Percentiles rank a stretch among this genome's conserved stretches.
Evolutionary conservation across 2,329 filamentous ascomycete species (phyloP).

Genomic region (Hypocrella siamensis): DNA sequence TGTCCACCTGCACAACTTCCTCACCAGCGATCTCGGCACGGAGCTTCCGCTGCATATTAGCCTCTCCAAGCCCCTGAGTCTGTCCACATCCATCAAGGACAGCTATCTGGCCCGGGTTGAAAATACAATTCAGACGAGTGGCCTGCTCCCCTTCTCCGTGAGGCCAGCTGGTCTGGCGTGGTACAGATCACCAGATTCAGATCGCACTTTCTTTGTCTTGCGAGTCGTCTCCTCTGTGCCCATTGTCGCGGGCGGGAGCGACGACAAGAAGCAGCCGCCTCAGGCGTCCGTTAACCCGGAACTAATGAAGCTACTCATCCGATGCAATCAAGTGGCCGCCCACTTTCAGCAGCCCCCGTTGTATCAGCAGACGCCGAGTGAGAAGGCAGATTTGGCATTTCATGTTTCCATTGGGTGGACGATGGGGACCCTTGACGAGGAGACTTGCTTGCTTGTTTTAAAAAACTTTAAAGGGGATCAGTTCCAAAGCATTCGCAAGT

Average conservation of each 20-base stretch:
- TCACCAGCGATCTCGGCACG: conserved; percentile 63
- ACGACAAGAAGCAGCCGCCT: neutral
- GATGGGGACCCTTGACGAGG: conserved; percentile 34
- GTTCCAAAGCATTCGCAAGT: conserved; percentile 17
- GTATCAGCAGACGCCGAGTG: conserved; percentile 32
- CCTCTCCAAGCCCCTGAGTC: conserved; percentile 64
- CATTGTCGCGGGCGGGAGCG: conserved; percentile 9
- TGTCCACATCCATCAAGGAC: conserved; percentile 58
- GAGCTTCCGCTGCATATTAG: conserved; percentile 80
- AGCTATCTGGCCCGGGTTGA: conserved; percentile 45
- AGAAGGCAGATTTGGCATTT: conserved; percentile 35
- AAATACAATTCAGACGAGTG: conserved; percentile 17
- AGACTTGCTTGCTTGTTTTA: conserved; percentile 14
- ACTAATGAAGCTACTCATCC: conserved; percentile 44
- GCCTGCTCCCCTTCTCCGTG: conserved; percentile 21
- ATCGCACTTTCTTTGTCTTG: conserved; percentile 77
- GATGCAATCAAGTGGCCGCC: conserved; percentile 49
- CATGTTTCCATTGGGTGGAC: conserved; percentile 88
- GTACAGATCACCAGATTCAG: conserved; percentile 37
- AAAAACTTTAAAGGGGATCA: conserved; percentile 9
- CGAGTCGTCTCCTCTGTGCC: conserved; percentile 28
- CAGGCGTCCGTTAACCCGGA: conserved; percentile 25
- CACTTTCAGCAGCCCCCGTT: conserved; percentile 52
- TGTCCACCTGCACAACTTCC: conserved; percentile 45
- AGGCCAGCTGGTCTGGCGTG: conserved; percentile 24